phyloP scores from a whole-genome alignment of 331 rosid species.

The Malus hybrid region DNA sequence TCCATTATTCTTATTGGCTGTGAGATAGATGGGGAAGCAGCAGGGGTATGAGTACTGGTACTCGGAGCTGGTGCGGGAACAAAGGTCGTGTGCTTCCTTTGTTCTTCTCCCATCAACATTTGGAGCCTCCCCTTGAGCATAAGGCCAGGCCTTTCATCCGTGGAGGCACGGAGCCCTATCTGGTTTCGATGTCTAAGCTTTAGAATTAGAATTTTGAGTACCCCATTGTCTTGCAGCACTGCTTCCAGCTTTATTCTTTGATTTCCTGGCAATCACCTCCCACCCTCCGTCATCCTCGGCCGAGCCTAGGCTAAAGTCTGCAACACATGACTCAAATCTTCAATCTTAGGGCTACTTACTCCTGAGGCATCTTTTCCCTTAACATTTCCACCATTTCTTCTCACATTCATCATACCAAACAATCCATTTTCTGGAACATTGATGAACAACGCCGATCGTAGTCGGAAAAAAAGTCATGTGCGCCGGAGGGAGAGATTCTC shows the following conservation, averaged over 20 bases:
- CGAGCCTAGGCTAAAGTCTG: slow-evolving; percentile 32
- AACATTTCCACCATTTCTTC: slow-evolving; percentile 39
- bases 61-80: no score
- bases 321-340: slow-evolving; percentile 44
- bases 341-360: slow-evolving; percentile 16
- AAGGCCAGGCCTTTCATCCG: no score
- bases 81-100: no score
- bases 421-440: not conserved
- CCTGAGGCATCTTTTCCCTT: slow-evolving; percentile 35
- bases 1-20: no score
- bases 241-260: slow-evolving; percentile 69
- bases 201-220: slow-evolving; percentile 35
- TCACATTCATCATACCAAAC: slow-evolving; percentile 47
- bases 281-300: slow-evolving; percentile 56
- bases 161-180: no score
- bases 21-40: no score
- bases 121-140: no score
- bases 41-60: no score
- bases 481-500: not conserved
- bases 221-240: slow-evolving; percentile 54
- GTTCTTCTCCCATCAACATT: no score
- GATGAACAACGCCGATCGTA: not conserved
- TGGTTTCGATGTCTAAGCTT: slow-evolving; percentile 26
- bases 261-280: slow-evolving; percentile 59
- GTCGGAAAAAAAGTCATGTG: not conserved